phyloP scores from a whole-genome alignment of 1,284 basidiomycete genomes.

The Kwoniella shivajii region DNA sequence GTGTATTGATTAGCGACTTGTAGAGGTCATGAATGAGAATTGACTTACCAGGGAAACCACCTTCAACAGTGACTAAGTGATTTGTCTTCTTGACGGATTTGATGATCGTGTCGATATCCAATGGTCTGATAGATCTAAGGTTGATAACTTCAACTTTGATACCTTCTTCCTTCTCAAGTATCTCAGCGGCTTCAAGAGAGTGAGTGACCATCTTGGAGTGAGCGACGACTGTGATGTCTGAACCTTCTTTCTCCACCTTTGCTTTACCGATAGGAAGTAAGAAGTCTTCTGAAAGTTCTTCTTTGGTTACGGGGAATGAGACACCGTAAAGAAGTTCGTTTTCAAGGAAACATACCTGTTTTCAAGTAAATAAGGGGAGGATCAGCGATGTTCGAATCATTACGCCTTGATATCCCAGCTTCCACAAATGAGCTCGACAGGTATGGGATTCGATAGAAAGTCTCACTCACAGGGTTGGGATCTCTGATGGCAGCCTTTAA shows the following conservation, averaged over 20 bases:
- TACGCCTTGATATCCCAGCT: too few species aligned
- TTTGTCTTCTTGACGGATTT: constrained; percentile 98
- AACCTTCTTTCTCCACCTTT: constrained; percentile 91
- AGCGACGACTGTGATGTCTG: constrained; percentile 92
- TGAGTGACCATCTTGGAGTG: constrained; percentile 96
- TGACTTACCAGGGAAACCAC: constrained; percentile 79
- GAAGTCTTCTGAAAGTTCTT: constrained; percentile 94
- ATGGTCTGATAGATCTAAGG: constrained; percentile 72
- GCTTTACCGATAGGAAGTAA: constrained; percentile 94
- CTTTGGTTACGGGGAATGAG: constrained; percentile 90
- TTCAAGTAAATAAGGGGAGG: not conserved
- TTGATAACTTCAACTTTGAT: constrained; percentile 99
- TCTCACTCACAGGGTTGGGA: constrained; percentile 73
- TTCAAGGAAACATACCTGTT: constrained; percentile 84
- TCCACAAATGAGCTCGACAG: not conserved
- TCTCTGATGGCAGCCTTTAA: constrained; percentile 98
- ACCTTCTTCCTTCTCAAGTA: constrained; percentile 85
- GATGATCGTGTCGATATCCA: constrained; percentile 96
- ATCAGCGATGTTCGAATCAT: not conserved
- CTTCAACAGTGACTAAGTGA: constrained; percentile 90
- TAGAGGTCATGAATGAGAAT: not conserved
- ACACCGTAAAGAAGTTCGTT: constrained; percentile 99
- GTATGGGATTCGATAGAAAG: not conserved
- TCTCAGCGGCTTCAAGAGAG: constrained; percentile 88
- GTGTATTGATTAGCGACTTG: not conserved